Evolutionary conservation across 371 early-diverging fungal species (phyloP), one percentile per base, ranked within the genome.

Genomic region (Mucor ambiguus): DNA sequence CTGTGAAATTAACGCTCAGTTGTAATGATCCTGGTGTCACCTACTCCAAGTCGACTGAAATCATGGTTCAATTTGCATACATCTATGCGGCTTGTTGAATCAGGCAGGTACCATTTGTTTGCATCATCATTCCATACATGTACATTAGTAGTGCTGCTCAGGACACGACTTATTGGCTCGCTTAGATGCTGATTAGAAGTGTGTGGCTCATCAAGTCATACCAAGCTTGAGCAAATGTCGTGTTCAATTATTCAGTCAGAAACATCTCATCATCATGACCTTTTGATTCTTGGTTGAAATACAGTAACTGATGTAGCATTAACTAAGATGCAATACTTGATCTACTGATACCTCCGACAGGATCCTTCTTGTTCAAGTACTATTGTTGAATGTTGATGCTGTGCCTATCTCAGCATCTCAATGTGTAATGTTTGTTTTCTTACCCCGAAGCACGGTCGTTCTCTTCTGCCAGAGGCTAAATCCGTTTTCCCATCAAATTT

Each of bases 1-100:
- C 52, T 46, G 28, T 52, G 52, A 52, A 52, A 26, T 52, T 52
- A 52, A 52, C 52, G 26, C 52, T 14, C 52, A 52, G 52, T 26
- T 52, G 28, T 28, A 28, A 28, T 52, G 52, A 28, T 52, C 52
- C 28, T 52, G 52, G 52, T 52, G 52, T 52, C 52, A 52, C 52
- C 52, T 52, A 12, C 14, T 52, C 28, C 11, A 18, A 3, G 48
- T 48, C 24, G 48, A 22, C 11, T 48, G 24, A 9, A 22, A 11
- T 52, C 52, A 52, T 52, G 52, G 16, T 52, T 28, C 24, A 41
- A 52, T 52, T 52, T 52, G 28, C 52, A 52, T 28, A 52, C 52
- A 52, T 52, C 6, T 24, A 12, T 10, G 37, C 28, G 4, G 28
- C 52, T 28, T 52, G 7, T 52, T 52, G 8, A 49, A 49, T 2